A percentile compares a stretch with the other conserved stretches of the same genome.
phyloP scores from a whole-genome alignment of 176 grass and related monocot genomes.

The Aegilops umbellulata region DNA sequence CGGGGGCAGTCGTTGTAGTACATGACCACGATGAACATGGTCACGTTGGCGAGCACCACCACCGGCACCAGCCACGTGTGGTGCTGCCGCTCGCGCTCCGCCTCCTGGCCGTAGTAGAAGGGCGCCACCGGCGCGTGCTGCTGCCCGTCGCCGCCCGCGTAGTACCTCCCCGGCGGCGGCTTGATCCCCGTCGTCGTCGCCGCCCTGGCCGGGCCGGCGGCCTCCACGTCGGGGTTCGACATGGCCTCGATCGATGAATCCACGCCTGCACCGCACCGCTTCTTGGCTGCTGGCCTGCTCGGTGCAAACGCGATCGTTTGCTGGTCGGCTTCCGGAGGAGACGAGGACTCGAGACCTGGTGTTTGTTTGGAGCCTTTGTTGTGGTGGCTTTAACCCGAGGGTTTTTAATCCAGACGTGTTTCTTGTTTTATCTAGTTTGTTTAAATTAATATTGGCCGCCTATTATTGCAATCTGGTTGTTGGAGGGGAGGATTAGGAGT shows the following conservation, averaged over 20 bases:
- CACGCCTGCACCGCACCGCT: not conserved
- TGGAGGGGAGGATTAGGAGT: constrained; percentile 23
- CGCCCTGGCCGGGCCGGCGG: constrained; percentile 11
- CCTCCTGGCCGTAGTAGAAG: constrained; percentile 58
- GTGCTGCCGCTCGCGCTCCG: constrained; percentile 43
- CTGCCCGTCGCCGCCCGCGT: not conserved
- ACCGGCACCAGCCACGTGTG: constrained; percentile 67
- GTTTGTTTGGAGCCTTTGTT: not conserved
- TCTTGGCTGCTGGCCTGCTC: not conserved
- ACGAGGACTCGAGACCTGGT: constrained; percentile 20
- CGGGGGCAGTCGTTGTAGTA: constrained; percentile 72
- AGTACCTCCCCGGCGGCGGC: constrained; percentile 49
- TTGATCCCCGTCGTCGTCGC: constrained; percentile 43
- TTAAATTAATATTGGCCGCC: not conserved
- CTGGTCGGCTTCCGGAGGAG: constrained; percentile 8
- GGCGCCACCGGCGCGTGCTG: constrained; percentile 24
- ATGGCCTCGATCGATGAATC: constrained; percentile 9
- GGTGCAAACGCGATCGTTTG: not conserved
- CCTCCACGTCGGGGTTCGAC: constrained; percentile 57
- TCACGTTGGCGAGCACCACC: constrained; percentile 60
- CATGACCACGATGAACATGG: constrained; percentile 68
- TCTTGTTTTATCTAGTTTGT: not conserved
- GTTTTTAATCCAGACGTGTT: not conserved
- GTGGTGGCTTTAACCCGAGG: constrained; percentile 23
- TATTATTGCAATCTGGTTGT: constrained; percentile 21